Conservation (phyloP, 1,284 basidiomycete genomes). For the Sanguinoderma infundibulare region DNA sequence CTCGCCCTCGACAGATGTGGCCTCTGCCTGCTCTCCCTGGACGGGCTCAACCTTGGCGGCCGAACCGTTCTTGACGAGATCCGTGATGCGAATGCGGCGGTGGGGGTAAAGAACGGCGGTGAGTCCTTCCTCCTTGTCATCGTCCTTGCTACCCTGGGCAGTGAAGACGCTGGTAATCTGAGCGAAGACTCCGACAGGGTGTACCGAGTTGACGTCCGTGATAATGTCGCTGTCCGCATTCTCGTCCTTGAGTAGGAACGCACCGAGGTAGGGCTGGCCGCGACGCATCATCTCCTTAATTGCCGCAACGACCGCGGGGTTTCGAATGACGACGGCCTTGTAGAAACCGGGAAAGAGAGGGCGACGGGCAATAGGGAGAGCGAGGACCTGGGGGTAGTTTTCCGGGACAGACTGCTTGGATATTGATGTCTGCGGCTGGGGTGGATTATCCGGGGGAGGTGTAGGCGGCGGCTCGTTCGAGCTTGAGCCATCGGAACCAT, state of each 20-base stretch:
- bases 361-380: conserved; percentile 93
- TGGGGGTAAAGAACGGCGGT: conserved; percentile 97
- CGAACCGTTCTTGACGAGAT: conserved; percentile 72
- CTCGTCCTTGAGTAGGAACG: conserved; percentile 96
- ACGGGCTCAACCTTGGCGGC: conserved; percentile 53
- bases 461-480: conserved; percentile 37
- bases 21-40: conserved; percentile 44
- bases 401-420: conserved; percentile 87
- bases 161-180: conserved; percentile 95
- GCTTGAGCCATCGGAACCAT: conserved; percentile 30
- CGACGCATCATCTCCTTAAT: conserved; percentile 97
- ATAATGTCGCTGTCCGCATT: conserved; percentile 94
- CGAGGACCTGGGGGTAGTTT: conserved; percentile 92
- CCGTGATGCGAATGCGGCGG: conserved; percentile 89
- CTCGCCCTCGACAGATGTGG: conserved; percentile 25
- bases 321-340: conserved; percentile 93
- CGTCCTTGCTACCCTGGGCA: conserved; percentile 55
- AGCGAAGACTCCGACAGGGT: conserved; percentile 95
- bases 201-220: conserved; percentile 86
- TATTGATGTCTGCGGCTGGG: conserved; percentile 58
- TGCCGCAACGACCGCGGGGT: conserved; percentile 91
- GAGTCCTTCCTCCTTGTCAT: conserved; percentile 82
- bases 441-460: conserved; percentile 39
- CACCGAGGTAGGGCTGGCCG: conserved; percentile 97
- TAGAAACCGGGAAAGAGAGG: conserved; percentile 98